Evolutionary conservation across 164 flowering plant genomes (phyloP), one percentile per base, ranked within the genome.

Genomic region (Tetracentron sinense): DNA sequence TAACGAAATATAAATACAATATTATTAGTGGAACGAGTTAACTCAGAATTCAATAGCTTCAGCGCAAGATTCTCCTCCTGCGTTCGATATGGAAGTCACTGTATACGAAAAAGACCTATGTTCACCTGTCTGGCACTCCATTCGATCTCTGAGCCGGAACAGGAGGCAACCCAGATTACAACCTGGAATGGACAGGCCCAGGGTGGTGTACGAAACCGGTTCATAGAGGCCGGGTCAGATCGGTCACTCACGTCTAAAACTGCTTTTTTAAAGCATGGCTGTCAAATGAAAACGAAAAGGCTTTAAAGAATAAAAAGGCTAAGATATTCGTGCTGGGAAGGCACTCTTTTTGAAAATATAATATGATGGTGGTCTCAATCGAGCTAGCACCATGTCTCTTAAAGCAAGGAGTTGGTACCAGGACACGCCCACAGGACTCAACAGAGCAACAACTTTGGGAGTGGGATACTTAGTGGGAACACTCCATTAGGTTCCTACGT

Each of bases 371-470:
- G 85, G 79, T 78, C 75, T 74, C 82, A 65, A 77, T 75, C 53
- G 75, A 71, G 77, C 71, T 70, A 82, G 82, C 86, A 85, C 8
- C 30, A 63, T 88, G 92, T 86, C 81, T 65, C 75, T 64, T 74
- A 85, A 88, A 88, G 91, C 63, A 70, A n/a, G 15, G 60, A 47
- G 52, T 20, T 63, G 47, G 58, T 31, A 64, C 58, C 74, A 62
- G 56, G 63, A 46, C 30, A 67, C 58, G 35, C 51, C 71, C 63
- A 65, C 62, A 51, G 22, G 23, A 63, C n/a, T n/a, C n/a, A n/a
- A n/a, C n/a, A n/a, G n/a, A n/a, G n/a, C 38, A 69, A 63, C 28
- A 64, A 60, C 62, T 52, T 64, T 68, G 61, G 30, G 11, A 54
- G 20, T 20, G n/a, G 29, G 23, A 6, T 60, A 15, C 42, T 28